Evolutionary conservation across 495 filamentous ascomycete genomes (phyloP), one percentile per base, ranked within the genome.

Genomic region (Trichoderma asperelloides): DNA sequence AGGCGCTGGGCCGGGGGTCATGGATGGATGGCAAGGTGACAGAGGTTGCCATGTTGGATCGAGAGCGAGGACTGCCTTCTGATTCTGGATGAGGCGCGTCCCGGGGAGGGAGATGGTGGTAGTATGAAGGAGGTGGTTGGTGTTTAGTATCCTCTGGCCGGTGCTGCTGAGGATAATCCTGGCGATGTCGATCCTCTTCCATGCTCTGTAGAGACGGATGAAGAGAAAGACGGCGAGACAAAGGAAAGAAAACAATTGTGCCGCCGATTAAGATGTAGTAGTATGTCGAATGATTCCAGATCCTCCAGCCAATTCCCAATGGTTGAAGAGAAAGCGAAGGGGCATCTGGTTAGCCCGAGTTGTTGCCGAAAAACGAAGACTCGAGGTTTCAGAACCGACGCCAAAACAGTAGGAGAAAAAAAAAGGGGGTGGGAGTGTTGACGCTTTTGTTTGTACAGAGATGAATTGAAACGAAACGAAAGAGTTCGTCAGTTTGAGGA

Each of bases 1-100:
- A 65, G 21, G n/a, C 41, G 9, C 39, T 41, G 27, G 64, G 39
- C 43, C 64, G 37, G 28, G 73, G 68, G 62, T 79, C 78, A 28
- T 72, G 68, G 39, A 80, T 77, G 12, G 78, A 74, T 0, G 79
- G 79, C 40, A 81, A 65, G 55, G 73, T 74, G 66, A 76, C 73
- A 47, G 71, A 27, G 45, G 72, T 47, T 28, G 71, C 68, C 76
- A 78, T 78, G 39, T 71, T 70, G 30, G 72, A 68, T 62, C 70
- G 70, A 63, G 68, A 74, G 66, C 73, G 77, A 11, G 55, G 25
- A 33, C 55, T 60, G 23, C 27, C n/a, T 33, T 72, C 76, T 68
- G 75, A 76, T 21, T 74, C 72, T 70, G 76, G 73, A 12, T 69
- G 68, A 33, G 75, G 78, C 39, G 80, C 78, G 68, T 80, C 81